Evolutionary conservation across 139 green algal species (phyloP).

Genomic region (Tetraselmis striata): DNA sequence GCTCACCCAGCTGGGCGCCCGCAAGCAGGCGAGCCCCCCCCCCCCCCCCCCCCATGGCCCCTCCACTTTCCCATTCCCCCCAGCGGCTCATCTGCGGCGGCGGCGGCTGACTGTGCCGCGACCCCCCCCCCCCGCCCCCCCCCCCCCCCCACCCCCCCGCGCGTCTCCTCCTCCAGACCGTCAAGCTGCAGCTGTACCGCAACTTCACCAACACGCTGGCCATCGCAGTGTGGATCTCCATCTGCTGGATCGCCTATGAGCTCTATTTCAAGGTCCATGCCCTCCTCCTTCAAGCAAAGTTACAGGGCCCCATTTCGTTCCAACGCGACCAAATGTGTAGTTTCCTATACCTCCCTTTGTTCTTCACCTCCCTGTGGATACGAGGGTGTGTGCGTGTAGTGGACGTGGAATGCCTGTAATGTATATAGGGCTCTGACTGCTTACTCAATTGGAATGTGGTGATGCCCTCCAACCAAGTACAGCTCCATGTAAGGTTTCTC

Average conservation of each 20-base stretch:
- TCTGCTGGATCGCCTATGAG: conserved; percentile 62
- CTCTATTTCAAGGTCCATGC: conserved; percentile 45
- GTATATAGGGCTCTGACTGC: too few relatives aligned
- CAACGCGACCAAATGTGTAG: too few relatives aligned
- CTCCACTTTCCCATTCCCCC: not conserved
- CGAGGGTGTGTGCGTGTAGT: too few relatives aligned
- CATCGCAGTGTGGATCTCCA: conserved; percentile 40
- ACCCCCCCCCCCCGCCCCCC: too few relatives aligned
- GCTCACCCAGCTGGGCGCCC: conserved; percentile 41
- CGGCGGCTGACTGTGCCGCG: not conserved
- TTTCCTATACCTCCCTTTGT: too few relatives aligned
- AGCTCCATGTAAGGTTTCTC: too few relatives aligned
- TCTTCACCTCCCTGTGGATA: too few relatives aligned
- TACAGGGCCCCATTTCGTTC: too few relatives aligned
- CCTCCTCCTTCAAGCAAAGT: not conserved
- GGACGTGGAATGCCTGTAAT: too few relatives aligned
- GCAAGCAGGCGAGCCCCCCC: not conserved
- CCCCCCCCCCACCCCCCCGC: not conserved
- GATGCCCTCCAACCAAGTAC: too few relatives aligned
- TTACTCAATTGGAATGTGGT: too few relatives aligned
- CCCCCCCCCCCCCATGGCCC: too few relatives aligned
- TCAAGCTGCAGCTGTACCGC: conserved; percentile 58
- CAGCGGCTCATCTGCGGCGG: not conserved
- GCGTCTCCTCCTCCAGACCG: conserved; percentile 7
- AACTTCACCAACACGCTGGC: conserved; percentile 58